phyloP scores from a whole-genome alignment of 306 rosid genomes.

The Dryas octopetala region DNA sequence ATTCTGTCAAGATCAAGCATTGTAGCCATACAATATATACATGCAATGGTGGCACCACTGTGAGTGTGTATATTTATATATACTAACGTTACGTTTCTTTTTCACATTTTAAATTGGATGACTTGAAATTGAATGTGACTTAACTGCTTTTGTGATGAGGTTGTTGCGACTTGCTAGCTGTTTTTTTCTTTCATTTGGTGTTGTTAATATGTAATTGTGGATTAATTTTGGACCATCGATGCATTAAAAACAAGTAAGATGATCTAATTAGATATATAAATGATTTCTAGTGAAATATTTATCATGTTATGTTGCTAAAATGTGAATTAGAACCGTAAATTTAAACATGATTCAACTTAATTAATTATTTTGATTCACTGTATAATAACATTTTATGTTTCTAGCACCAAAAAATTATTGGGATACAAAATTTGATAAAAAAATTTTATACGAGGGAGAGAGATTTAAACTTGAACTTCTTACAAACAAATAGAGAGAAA shows the following conservation, averaged over 20 bases:
- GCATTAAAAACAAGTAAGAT: background rate
- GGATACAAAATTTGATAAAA: too few species aligned
- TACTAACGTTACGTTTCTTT: conserved; percentile 35
- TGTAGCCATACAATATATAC: conserved; percentile 7
- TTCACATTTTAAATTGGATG: conserved; percentile 34
- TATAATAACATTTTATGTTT: too few species aligned
- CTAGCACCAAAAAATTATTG: too few species aligned
- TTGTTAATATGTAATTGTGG: background rate
- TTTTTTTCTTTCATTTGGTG: background rate
- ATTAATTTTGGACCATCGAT: background rate
- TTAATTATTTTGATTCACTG: too few species aligned
- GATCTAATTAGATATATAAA: background rate
- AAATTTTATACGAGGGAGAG: too few species aligned
- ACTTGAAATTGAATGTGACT: conserved; percentile 38
- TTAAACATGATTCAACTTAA: too few species aligned
- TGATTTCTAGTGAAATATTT: too few species aligned
- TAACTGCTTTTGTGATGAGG: conserved; percentile 32
- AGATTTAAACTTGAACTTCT: too few species aligned
- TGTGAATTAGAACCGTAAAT: too few species aligned
- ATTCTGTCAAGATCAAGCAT: conserved; percentile 22
- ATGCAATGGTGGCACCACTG: conserved; percentile 22
- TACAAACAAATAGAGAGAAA: too few species aligned
- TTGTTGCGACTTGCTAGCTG: conserved; percentile 20
- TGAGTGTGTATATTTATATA: background rate
- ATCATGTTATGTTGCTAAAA: too few species aligned